Conservation (phyloP, 768 basidiomycete genomes). For the Psilocybe cubensis region DNA sequence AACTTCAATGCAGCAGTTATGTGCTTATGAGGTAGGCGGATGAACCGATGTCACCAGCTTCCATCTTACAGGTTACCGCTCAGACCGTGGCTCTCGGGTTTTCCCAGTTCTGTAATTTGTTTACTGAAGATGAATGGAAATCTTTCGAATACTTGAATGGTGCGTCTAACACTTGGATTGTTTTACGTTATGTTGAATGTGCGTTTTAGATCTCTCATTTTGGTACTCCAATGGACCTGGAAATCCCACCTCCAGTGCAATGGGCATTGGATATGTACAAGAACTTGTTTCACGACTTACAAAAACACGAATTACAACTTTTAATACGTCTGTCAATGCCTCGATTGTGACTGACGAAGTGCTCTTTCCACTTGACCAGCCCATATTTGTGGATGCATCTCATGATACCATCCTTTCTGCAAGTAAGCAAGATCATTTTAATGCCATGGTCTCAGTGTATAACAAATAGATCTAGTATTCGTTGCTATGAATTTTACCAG, state of each 20-base stretch:
- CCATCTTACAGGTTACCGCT: neutral
- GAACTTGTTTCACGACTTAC: constrained; percentile 75
- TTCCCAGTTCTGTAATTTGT: constrained; percentile 76
- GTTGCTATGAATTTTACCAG: constrained; percentile 76
- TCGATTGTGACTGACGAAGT: constrained; percentile 58
- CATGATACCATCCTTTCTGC: constrained; percentile 76
- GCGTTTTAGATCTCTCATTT: constrained; percentile 49
- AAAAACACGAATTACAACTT: constrained; percentile 53
- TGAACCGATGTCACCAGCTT: neutral
- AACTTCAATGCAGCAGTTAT: constrained; percentile 66
- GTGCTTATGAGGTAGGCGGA: constrained; percentile 67
- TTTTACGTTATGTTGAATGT: neutral
- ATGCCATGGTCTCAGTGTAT: neutral
- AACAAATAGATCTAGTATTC: constrained; percentile 45
- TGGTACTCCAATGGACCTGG: constrained; percentile 76
- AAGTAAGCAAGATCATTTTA: constrained; percentile 40
- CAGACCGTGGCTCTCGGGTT: constrained; percentile 81
- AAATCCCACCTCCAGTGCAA: constrained; percentile 61
- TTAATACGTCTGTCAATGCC: constrained; percentile 67
- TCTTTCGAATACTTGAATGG: constrained; percentile 67
- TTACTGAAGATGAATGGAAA: constrained; percentile 83
- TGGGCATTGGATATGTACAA: constrained; percentile 70
- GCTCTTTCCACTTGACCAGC: constrained; percentile 60
- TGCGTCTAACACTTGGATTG: constrained; percentile 5
- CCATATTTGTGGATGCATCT: constrained; percentile 71